A percentile compares a stretch with the other conserved stretches of the same genome.
phyloP scores from a whole-genome alignment of 768 basidiomycete genomes.

The Neoboletus brunneissimus region DNA sequence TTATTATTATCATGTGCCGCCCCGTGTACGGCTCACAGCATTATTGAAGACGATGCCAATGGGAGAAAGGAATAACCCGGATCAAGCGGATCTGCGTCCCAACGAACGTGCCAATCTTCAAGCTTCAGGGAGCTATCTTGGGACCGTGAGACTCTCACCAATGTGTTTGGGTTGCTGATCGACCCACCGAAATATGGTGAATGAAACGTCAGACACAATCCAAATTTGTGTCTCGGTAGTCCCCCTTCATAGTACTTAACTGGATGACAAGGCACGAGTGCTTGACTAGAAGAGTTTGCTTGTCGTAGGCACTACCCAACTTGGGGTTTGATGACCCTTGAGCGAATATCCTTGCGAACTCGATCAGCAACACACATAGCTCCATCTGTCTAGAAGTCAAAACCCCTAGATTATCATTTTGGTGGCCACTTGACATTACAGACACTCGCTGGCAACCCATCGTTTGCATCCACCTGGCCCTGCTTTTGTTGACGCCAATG shows the following conservation, averaged over 20 bases:
- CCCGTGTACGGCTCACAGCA: neutral
- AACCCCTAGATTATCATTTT: neutral
- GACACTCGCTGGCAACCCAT: neutral
- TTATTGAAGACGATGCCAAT: neutral
- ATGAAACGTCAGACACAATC: neutral
- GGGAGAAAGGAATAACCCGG: neutral
- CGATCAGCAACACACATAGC: too few relatives aligned
- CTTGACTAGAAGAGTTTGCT: neutral
- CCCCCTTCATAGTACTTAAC: neutral
- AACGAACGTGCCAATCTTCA: constrained; percentile 8
- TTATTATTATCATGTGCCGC: neutral
- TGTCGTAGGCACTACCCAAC: neutral
- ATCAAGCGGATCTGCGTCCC: neutral
- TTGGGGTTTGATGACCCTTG: too few relatives aligned
- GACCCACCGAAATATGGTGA: neutral
- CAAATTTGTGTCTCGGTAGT: neutral
- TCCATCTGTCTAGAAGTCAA: neutral
- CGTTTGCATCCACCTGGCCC: neutral
- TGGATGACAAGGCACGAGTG: neutral
- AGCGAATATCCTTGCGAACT: too few relatives aligned
- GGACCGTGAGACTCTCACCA: neutral
- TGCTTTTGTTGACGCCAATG: neutral
- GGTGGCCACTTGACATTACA: neutral
- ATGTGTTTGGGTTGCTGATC: neutral
- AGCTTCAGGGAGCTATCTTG: neutral